Conservation (phyloP, 2,329 filamentous ascomycete genomes). For the Aureobasidium sp. region DNA sequence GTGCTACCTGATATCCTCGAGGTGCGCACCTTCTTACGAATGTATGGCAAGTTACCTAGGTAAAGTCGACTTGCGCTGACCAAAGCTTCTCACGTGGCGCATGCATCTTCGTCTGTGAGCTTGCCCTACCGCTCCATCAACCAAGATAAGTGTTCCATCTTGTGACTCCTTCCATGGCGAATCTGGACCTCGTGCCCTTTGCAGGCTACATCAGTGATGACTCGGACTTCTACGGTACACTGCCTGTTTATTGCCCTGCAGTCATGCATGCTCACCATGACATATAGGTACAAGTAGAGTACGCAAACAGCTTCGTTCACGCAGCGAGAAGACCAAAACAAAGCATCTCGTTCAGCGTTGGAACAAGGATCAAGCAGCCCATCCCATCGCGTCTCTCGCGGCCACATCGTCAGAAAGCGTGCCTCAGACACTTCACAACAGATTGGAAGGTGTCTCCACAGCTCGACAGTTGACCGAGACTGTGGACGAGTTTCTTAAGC, state of each 20-base stretch:
- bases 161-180: not conserved
- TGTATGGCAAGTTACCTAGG: not conserved
- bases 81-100: too few species aligned
- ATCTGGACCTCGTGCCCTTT: not conserved
- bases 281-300: not conserved
- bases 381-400: not conserved
- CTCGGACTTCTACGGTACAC: slow-evolving; percentile 35
- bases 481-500: slow-evolving; percentile 54
- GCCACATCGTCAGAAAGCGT: not conserved
- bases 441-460: slow-evolving; percentile 42
- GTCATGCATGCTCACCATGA: not conserved
- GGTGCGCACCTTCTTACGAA: not conserved
- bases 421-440: slow-evolving; percentile 43
- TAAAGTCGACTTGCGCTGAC: too few species aligned
- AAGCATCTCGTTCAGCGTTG: not conserved
- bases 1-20: not conserved
- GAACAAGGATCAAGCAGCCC: not conserved
- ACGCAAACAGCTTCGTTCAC: not conserved
- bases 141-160: not conserved
- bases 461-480: slow-evolving; percentile 59
- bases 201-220: slow-evolving; percentile 32
- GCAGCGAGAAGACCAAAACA: not conserved
- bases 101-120: not conserved
- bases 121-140: too few species aligned
- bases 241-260: too few species aligned